Percentiles rank a stretch among this genome's conserved stretches.
Conservation (phyloP, 208 protist species). For the Leptomonas pyrrhocoris region DNA sequence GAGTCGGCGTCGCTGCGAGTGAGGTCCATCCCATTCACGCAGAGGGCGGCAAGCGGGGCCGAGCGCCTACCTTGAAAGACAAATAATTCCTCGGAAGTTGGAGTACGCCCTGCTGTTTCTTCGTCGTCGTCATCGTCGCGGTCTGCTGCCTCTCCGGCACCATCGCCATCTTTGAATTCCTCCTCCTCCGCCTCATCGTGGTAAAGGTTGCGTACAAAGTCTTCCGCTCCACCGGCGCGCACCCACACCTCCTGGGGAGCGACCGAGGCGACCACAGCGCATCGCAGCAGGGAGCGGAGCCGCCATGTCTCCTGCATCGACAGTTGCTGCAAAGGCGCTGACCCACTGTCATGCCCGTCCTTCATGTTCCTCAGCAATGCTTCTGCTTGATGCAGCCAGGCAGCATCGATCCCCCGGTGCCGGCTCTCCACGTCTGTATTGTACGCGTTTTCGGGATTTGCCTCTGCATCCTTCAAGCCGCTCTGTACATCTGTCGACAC, state of each 20-base stretch:
- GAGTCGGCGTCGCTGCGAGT: slow-evolving; percentile 6
- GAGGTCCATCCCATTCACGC: slow-evolving; percentile 4
- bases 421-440: neutral
- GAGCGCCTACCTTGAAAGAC: slow-evolving; percentile 21
- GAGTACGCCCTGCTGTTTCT: neutral
- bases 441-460: neutral
- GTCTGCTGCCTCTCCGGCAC: neutral
- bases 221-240: neutral
- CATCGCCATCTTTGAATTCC: neutral
- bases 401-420: neutral
- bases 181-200: neutral
- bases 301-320: slow-evolving; percentile 6
- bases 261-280: slow-evolving; percentile 21
- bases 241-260: slow-evolving; percentile 25
- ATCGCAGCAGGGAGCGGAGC: slow-evolving; percentile 28
- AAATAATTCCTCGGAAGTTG: neutral
- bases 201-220: neutral
- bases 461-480: neutral
- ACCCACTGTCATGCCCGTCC: neutral
- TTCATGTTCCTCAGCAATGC: neutral
- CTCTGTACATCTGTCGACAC: neutral
- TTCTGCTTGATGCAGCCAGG: neutral
- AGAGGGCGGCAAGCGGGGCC: slow-evolving; percentile 17
- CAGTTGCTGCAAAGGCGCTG: neutral
- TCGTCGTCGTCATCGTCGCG: neutral